Base-by-base conservation (phyloP, 208 protist species). In the Willaertia magna region DNA sequence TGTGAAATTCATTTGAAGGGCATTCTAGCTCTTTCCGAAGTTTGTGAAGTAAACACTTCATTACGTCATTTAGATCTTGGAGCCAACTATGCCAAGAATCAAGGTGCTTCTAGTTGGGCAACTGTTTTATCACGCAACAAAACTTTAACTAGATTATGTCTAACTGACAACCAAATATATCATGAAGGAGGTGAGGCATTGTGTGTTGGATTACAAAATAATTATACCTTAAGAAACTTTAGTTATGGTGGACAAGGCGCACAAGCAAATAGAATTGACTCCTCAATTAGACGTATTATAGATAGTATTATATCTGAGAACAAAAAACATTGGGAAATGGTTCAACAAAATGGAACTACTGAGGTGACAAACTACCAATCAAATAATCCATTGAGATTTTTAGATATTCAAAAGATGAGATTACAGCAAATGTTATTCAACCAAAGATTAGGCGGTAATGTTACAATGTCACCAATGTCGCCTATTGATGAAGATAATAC, bases 11-110 rank as follows among this genome's bases (percentile, higher is more conserved):
- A 83, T 30, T 55, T 83, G 9, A 83, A 83, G 22, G 78, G 78
- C 6, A 55, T 48, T 55, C 18, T 83, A 26, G 43, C 46, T 18
- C 47, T 83, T 49, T 30, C 78, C 20, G 43, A 49, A 16, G 55
- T 83, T 44, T 4, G 26, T 6, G 12, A 55, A 16, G 20, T 30
- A 4, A 85, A 85, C 34, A 79, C 44, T 18, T 74, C 83, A 2
- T n/a, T 85, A 76, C 67, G 74, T 55, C 83, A 85, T 74, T 74
- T 85, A 42, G 83, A 85, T 85, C 22, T 85, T 22, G 83, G 67
- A 20, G 46, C 43, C 49, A 85, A 85, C 34, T 74, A 79, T 55
- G 18, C n/a, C 1, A 79, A 79, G 26, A 85, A 85, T 55, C 83
- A 79, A 59, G 83, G 83, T 51, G 83, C 83, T 18, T 20, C 26